Evolutionary conservation across 1,139 yeast genomes (phyloP), one percentile per base, ranked within the genome.

Genomic region (Zygoascus hellenicus): DNA sequence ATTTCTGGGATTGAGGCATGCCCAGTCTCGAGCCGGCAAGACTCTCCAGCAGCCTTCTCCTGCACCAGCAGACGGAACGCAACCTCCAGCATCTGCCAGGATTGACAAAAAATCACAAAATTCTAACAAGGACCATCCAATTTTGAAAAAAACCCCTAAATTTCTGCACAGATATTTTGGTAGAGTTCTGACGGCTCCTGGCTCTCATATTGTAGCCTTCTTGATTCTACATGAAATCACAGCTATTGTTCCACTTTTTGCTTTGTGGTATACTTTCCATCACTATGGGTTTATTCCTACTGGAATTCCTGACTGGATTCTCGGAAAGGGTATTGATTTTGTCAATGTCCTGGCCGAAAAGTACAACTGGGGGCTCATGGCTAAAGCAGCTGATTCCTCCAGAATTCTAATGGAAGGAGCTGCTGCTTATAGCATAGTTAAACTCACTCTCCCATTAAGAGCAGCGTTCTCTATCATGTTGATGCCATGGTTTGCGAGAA

Each of bases 171-270:
- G 75, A 3, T 78, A 77, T 54, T 74, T 81, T 3, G 61, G 64
- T 17, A 68, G 71, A 47, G 75, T 80, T 57, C 65, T 74, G 40
- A 63, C 71, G 44, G 85, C 89, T 0, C 89, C 95, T 1, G 68
- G 82, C 5, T 73, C 87, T 1, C 84, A 84, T 55, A 72, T 83
- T n/a, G 74, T 85, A 0, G 75, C 95, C 2, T 87, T 90, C 58
- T 63, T 86, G 9, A 66, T 89, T 1, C 70, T 90, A n/a, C 97
- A 90, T 60, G 97, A 90, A 62, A 57, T 87, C 39, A 77, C 96
- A 0, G 96, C 97, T 1, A 74, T 90, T 4, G 75, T 81, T 5
- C 97, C 97, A 1, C 72, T 90, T 44, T 68, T 87, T 30, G 80
- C 81, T 0, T 61, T 89, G 1, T 88, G 96, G 96, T 85, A 80